A percentile compares a stretch with the other conserved stretches of the same genome.
Evolutionary conservation across 148 eudicot species (phyloP).

Genomic region (Chenopodium formosanum): DNA sequence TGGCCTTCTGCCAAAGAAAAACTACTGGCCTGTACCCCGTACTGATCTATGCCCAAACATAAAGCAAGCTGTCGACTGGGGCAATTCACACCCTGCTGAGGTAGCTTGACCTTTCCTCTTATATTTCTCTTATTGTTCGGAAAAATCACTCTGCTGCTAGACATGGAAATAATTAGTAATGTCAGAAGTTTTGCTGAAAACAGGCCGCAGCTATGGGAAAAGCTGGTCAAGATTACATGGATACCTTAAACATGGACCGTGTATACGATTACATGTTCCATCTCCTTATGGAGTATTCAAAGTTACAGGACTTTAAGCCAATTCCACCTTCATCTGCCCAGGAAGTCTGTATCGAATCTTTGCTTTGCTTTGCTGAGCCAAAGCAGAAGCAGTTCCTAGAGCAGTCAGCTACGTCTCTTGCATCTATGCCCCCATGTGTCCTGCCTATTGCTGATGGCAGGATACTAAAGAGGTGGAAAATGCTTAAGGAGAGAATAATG

Average conservation of each 20-base stretch:
- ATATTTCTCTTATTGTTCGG: background rate
- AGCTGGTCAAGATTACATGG: constrained; percentile 75
- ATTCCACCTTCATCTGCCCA: constrained; percentile 53
- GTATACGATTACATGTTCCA: constrained; percentile 92
- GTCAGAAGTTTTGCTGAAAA: constrained; percentile 4
- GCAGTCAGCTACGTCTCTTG: constrained; percentile 57
- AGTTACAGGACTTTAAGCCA: constrained; percentile 66
- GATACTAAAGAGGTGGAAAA: constrained; percentile 39
- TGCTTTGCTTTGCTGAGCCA: constrained; percentile 74
- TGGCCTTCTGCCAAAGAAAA: constrained; percentile 62
- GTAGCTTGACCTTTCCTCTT: constrained; percentile 28
- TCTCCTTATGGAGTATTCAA: constrained; percentile 67
- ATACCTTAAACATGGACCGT: constrained; percentile 58
- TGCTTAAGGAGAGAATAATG: constrained; percentile 39
- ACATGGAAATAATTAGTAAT: background rate
- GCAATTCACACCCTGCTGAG: constrained; percentile 51
- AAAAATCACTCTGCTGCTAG: background rate
- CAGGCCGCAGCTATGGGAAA: constrained; percentile 68
- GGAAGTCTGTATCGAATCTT: constrained; percentile 63
- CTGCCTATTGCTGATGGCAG: constrained; percentile 36
- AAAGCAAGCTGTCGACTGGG: constrained; percentile 77
- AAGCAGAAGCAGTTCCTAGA: constrained; percentile 55
- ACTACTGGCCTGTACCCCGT: constrained; percentile 72
- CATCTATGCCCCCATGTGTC: constrained; percentile 56
- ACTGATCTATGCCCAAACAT: constrained; percentile 54